These are phyloP conservation scores for Ogataea methanolica DNA, from an alignment of 805 yeast species.

Conservation along the genomic window DNA sequence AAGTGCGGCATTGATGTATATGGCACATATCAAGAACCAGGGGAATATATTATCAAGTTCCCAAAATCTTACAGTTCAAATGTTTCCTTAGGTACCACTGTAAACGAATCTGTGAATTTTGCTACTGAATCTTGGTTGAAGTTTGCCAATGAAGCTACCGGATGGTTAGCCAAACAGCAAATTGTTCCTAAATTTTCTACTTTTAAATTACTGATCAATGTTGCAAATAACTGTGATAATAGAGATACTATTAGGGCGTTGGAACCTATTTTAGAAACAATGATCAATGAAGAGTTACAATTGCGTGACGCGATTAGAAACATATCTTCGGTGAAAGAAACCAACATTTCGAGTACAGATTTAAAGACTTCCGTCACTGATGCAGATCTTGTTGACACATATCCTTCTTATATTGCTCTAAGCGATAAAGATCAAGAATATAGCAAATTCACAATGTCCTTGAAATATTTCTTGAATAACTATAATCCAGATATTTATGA, in stretches of 20 bases:
- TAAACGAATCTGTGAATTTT: constrained; percentile 54
- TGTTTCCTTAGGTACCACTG: constrained; percentile 50
- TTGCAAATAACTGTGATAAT: constrained; percentile 41
- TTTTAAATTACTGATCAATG: constrained; percentile 42
- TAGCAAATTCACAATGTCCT: constrained; percentile 30
- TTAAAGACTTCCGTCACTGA: constrained; percentile 46
- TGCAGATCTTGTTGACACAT: constrained; percentile 43
- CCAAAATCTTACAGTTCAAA: constrained; percentile 51
- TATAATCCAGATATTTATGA: constrained; percentile 10
- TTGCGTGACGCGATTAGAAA: constrained; percentile 35
- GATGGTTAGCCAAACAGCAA: constrained; percentile 45
- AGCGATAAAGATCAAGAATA: constrained; percentile 23
- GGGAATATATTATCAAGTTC: constrained; percentile 54
- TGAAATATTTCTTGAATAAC: constrained; percentile 27
- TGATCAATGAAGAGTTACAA: constrained; percentile 40
- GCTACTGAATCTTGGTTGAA: constrained; percentile 56
- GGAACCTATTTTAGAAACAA: constrained; percentile 28
- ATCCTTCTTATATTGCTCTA: constrained; percentile 48
- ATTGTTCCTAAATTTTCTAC: constrained; percentile 50
- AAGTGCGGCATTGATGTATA: constrained; percentile 44
- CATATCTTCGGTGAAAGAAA: constrained; percentile 30
- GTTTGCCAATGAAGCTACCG: constrained; percentile 42
- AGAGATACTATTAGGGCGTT: constrained; percentile 32
- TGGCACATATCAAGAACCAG: constrained; percentile 52
- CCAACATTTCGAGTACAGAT: constrained; percentile 7